Percentiles rank a stretch among this genome's conserved stretches.
Evolutionary conservation across 148 eudicot genomes (phyloP).

Genomic region (Salicornia ramosissima): DNA sequence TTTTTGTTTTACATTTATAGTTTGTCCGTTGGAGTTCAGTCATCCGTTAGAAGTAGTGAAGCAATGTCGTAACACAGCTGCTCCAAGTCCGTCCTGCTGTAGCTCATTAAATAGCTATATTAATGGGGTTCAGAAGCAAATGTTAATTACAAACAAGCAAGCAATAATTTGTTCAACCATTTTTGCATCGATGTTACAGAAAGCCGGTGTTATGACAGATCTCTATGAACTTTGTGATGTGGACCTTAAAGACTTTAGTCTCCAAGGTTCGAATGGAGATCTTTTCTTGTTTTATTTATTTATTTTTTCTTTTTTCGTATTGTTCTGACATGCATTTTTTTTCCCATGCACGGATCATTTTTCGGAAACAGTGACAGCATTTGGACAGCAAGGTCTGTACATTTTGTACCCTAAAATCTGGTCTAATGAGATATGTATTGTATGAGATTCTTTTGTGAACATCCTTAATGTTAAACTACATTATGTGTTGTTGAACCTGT

Average conservation of each 20-base stretch:
- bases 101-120: constrained; percentile 75
- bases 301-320: not conserved
- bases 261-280: constrained; percentile 54
- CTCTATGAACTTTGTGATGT: constrained; percentile 94
- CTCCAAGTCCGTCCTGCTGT: constrained; percentile 88
- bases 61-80: constrained; percentile 75
- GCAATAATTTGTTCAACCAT: constrained; percentile 86
- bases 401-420: constrained; percentile 8
- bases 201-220: constrained; percentile 83
- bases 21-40: constrained; percentile 70
- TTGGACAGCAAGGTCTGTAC: constrained; percentile 71
- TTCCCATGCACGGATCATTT: constrained; percentile 10
- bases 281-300: not conserved
- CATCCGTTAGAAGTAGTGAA: constrained; percentile 71
- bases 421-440: not conserved
- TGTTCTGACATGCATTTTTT: constrained; percentile 27
- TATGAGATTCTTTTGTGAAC: not conserved
- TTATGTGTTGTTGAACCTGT: not conserved
- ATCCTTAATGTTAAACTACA: not conserved
- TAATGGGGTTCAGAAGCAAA: constrained; percentile 70
- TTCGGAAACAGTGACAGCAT: constrained; percentile 48
- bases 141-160: constrained; percentile 86
- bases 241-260: constrained; percentile 82
- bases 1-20: constrained; percentile 37
- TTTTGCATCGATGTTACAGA: constrained; percentile 71